These are phyloP conservation scores for Ceriops zippeliana DNA, from an alignment of 345 rosid species.

Conservation along the genomic window DNA sequence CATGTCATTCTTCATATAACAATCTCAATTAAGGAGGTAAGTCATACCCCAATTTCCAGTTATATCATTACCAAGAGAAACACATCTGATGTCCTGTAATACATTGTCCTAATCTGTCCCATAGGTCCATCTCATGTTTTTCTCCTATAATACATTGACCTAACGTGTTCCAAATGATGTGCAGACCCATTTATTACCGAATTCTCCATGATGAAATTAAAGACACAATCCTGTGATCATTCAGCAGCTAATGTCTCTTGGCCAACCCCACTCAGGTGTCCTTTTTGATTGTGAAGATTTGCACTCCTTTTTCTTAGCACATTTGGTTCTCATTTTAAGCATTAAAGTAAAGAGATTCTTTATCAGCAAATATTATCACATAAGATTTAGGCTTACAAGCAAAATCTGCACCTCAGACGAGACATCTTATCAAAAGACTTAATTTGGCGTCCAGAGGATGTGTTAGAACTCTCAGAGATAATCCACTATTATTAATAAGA, in stretches of 20 bases:
- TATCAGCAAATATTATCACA: too few relatives aligned
- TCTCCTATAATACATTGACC: neutral
- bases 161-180: neutral
- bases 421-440: too few relatives aligned
- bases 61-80: neutral
- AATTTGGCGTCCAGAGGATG: too few relatives aligned
- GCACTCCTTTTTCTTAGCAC: too few relatives aligned
- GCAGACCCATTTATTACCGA: neutral
- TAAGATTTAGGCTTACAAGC: too few relatives aligned
- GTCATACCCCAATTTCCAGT: neutral
- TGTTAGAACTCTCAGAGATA: too few relatives aligned
- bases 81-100: neutral
- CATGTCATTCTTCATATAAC: neutral
- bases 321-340: too few relatives aligned
- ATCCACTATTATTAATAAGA: too few relatives aligned
- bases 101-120: neutral
- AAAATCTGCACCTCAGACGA: too few relatives aligned
- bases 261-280: conserved; percentile 5
- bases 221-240: conserved; percentile 35
- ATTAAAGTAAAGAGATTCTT: too few relatives aligned
- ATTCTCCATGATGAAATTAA: conserved; percentile 15
- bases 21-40: neutral
- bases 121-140: neutral
- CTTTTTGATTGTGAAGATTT: too few relatives aligned
- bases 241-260: conserved; percentile 12